Conservation (phyloP, 2,329 filamentous ascomycete genomes). For the Cytospora piceae region DNA sequence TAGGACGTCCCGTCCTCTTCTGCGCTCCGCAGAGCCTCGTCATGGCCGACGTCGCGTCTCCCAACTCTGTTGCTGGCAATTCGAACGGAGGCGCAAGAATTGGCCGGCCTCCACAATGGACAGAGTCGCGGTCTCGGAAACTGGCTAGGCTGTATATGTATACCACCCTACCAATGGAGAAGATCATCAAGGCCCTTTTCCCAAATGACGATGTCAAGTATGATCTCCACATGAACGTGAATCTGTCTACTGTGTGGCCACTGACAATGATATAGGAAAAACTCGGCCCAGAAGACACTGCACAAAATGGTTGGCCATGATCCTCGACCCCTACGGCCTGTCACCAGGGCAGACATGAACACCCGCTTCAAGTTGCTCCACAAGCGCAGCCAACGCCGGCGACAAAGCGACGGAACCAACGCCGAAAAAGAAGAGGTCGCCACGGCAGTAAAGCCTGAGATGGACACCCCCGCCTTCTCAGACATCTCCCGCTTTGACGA, state of each 20-base stretch:
- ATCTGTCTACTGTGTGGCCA: slow-evolving; percentile 7
- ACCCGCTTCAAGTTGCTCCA: slow-evolving; percentile 51
- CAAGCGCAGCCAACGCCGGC: slow-evolving; percentile 38
- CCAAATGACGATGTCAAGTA: slow-evolving; percentile 46
- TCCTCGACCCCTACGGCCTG: slow-evolving; percentile 60
- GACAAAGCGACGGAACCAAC: slow-evolving; percentile 30
- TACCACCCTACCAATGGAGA: slow-evolving; percentile 55
- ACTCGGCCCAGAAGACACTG: slow-evolving; percentile 63
- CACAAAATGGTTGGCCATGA: slow-evolving; percentile 61
- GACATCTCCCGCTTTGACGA: slow-evolving; percentile 22
- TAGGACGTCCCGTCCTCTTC: slow-evolving; percentile 7
- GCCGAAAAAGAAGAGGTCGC: slow-evolving; percentile 26
- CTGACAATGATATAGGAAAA: slow-evolving; percentile 46
- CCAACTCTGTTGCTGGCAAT: slow-evolving; percentile 21
- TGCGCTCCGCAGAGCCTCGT: slow-evolving; percentile 22
- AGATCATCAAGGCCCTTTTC: slow-evolving; percentile 52
- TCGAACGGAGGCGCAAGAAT: slow-evolving; percentile 36
- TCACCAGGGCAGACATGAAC: slow-evolving; percentile 54
- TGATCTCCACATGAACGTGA: slow-evolving; percentile 39
- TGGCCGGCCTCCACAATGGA: slow-evolving; percentile 62
- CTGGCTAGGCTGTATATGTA: slow-evolving; percentile 61
- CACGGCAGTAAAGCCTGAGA: slow-evolving; percentile 19
- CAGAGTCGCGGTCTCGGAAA: slow-evolving; percentile 54
- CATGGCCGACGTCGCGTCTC: slow-evolving; percentile 22
- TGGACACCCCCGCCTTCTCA: slow-evolving; percentile 24